Evolutionary conservation across 2,329 filamentous ascomycete species (phyloP).

Genomic region (Camptophora hylomeconis): DNA sequence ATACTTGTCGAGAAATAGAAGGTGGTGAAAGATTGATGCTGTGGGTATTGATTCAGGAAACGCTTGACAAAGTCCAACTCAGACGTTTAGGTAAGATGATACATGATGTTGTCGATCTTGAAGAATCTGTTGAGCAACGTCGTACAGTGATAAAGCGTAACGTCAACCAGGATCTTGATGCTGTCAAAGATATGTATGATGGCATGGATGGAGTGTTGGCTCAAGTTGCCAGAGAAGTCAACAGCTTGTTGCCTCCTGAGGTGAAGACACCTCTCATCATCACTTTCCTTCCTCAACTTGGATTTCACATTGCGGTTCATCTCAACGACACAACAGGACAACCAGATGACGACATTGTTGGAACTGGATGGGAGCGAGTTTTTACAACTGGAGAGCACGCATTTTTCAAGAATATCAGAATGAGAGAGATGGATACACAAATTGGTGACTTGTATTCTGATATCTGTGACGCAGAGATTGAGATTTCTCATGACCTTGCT

Average conservation of each 20-base stretch:
- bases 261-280: slow-evolving; percentile 50
- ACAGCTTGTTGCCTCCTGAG: slow-evolving; percentile 46
- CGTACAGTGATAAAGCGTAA: slow-evolving; percentile 62
- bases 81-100: slow-evolving; percentile 58
- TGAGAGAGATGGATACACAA: slow-evolving; percentile 66
- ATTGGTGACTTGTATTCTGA: slow-evolving; percentile 75
- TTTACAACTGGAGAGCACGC: slow-evolving; percentile 59
- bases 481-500: slow-evolving; percentile 68
- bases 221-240: slow-evolving; percentile 52
- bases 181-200: slow-evolving; percentile 63
- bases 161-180: slow-evolving; percentile 62
- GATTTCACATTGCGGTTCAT: slow-evolving; percentile 69
- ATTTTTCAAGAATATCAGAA: slow-evolving; percentile 78
- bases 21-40: slow-evolving; percentile 30
- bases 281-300: slow-evolving; percentile 81
- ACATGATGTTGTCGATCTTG: slow-evolving; percentile 41
- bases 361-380: slow-evolving; percentile 59
- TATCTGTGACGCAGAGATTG: slow-evolving; percentile 81
- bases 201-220: slow-evolving; percentile 64
- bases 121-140: slow-evolving; percentile 42
- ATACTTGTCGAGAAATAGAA: slow-evolving; percentile 45
- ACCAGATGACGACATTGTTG: slow-evolving; percentile 38
- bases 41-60: slow-evolving; percentile 39
- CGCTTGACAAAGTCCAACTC: slow-evolving; percentile 46
- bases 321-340: slow-evolving; percentile 35